Conservation (phyloP, 2,329 filamentous ascomycete species). For the Sclerotinia sclerotiorum region DNA sequence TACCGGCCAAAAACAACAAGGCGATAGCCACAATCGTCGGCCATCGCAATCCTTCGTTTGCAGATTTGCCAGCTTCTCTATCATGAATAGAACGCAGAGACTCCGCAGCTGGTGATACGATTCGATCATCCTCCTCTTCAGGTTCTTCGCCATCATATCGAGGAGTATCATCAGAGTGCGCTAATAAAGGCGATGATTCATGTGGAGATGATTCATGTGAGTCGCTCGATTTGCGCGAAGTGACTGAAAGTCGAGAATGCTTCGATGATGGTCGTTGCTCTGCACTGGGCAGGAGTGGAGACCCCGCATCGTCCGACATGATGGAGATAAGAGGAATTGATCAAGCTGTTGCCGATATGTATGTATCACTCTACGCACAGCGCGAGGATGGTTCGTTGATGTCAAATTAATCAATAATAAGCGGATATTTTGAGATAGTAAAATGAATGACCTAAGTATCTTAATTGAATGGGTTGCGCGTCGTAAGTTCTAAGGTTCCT, state of each 20-base stretch:
- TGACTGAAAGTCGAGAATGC: slow-evolving; percentile 11
- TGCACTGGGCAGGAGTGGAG: slow-evolving; percentile 21
- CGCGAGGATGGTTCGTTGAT: slow-evolving; percentile 19
- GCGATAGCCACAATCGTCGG: slow-evolving; percentile 74
- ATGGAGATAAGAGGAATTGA: slow-evolving; percentile 9
- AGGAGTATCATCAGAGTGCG: slow-evolving; percentile 34
- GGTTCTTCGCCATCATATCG: slow-evolving; percentile 39
- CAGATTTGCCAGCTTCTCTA: slow-evolving; percentile 35
- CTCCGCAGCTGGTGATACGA: slow-evolving; percentile 40
- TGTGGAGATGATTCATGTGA: slow-evolving; percentile 41
- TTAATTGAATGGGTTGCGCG: background rate
- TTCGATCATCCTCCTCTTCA: slow-evolving; percentile 27
- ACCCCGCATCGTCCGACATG: slow-evolving; percentile 19
- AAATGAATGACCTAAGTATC: background rate
- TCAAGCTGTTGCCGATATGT: background rate
- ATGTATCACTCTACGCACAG: slow-evolving; percentile 23
- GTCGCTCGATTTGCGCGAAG: background rate
- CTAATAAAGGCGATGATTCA: slow-evolving; percentile 42
- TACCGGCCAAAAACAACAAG: slow-evolving; percentile 59
- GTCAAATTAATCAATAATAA: background rate
- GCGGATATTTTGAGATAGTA: background rate
- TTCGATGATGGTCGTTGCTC: slow-evolving; percentile 23
- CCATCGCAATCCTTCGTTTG: slow-evolving; percentile 58
- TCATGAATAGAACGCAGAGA: slow-evolving; percentile 42
- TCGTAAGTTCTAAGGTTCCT: slow-evolving; percentile 9